Base-by-base conservation (phyloP, 331 rosid genomes). In the Malus hybrid region DNA sequence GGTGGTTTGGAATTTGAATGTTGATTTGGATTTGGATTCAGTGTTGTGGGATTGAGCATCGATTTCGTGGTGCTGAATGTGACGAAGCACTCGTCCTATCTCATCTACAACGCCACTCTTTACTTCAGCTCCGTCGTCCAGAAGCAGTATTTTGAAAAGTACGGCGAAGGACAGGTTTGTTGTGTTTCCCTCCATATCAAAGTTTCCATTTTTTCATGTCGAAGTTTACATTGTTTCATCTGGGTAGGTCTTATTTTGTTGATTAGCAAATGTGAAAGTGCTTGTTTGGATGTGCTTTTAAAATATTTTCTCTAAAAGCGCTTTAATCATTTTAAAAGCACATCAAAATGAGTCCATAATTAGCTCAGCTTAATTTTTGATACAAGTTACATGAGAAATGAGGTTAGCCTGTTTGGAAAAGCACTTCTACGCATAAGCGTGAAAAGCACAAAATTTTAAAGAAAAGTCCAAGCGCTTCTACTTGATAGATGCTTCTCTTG, bases 11-110 rank as follows among this genome's bases (percentile, higher is more conserved):
- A 36, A 24, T 62, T 39, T 39, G 46, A 16, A 10, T 71, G 20
- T 11, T 83, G 7, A 62, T 67, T 44, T 39, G 44, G 44, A 2
- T 39, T 39, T 39, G 44, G 44, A 39, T 39, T 65, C 56, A 89
- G 98, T 73, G 98, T 93, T 50, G 97, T 91, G 63, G 98, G 98
- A 6, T 81, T 93, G 79, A 93, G 82, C 86, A 83, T 93, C 24
- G 96, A 93, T 88, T 91, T 33, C 70, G 88, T 82, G 84, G 67
- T 93, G 34, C 85, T 93, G 42, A 89, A 87, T 79, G 79, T 84
- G 78, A 86, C 89, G 3, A 93, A 93, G 79, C 90, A 84, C 64
- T 83, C 89, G 9, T 81, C 91, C 10, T 93, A 91, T 82, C 85
- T 93, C 65, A 88, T 93, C 27, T 88, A 91, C 89, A 93, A 93